Evolutionary conservation across 1,139 yeast species (phyloP).

Genomic region (Martiniozyma asiatica): DNA sequence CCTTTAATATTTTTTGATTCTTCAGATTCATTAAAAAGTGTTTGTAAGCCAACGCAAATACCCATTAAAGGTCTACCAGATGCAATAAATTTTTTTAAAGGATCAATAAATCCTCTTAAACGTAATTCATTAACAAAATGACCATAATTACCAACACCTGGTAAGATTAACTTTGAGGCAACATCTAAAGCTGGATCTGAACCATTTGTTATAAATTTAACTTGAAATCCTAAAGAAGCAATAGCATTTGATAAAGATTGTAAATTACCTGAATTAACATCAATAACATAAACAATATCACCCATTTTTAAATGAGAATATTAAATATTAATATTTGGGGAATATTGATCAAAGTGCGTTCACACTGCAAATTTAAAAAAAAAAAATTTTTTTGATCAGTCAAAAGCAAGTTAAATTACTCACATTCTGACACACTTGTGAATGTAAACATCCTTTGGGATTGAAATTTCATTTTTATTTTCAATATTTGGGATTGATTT

Average conservation of each 20-base stretch:
- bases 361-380: no score
- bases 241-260: conserved; percentile 85
- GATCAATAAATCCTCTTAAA: conserved; percentile 49
- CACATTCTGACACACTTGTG: no score
- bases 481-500: no score
- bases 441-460: no score
- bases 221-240: conserved; percentile 58
- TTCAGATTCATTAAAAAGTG: conserved; percentile 61
- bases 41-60: conserved; percentile 89
- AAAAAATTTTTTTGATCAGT: no score
- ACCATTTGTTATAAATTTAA: conserved; percentile 36
- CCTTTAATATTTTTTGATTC: conserved; percentile 62
- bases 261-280: conserved; percentile 90
- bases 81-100: conserved; percentile 50
- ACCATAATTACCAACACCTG: conserved; percentile 96
- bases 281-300: conserved; percentile 65
- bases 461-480: no score
- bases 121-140: conserved; percentile 71
- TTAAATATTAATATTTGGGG: no score
- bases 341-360: no score
- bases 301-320: neutral
- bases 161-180: conserved; percentile 54
- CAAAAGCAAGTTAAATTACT: no score
- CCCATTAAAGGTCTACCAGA: conserved; percentile 87
- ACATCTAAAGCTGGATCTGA: conserved; percentile 30